A percentile compares a stretch with the other conserved stretches of the same genome.
phyloP scores from a whole-genome alignment of 148 eudicot genomes.

The Spergularia marina region DNA sequence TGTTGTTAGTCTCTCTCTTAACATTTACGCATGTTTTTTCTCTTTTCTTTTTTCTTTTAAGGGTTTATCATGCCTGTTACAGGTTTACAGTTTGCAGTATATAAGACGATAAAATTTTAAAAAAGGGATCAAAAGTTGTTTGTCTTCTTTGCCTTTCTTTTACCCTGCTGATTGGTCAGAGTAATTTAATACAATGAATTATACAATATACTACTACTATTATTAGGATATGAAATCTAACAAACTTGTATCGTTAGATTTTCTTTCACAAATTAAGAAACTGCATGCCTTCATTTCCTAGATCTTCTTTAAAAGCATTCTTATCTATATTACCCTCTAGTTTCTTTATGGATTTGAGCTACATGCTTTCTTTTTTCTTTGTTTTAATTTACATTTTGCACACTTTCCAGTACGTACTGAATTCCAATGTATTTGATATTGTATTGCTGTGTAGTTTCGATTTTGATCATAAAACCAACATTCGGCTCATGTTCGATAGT shows the following conservation, averaged over 20 bases:
- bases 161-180: constrained; percentile 17
- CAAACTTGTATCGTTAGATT: constrained; percentile 24
- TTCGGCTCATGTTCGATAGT: no score
- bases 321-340: neutral
- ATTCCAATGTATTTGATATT: no score
- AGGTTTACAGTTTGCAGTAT: neutral
- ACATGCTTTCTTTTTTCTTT: no score
- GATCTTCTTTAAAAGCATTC: constrained; percentile 15
- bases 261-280: constrained; percentile 30
- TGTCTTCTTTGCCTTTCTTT: constrained; percentile 21
- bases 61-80: constrained; percentile 7
- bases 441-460: no score
- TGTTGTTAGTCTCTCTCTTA: neutral
- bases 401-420: no score
- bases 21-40: neutral
- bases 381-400: no score
- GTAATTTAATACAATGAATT: neutral
- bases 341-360: no score
- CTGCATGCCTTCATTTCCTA: constrained; percentile 26
- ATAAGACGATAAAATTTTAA: constrained; percentile 1
- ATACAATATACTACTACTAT: no score
- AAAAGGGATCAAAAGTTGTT: constrained; percentile 12
- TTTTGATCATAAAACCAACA: no score
- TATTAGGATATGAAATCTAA: neutral
- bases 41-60: neutral